A percentile compares a stretch with the other conserved stretches of the same genome.
phyloP scores from a whole-genome alignment of 2,329 filamentous ascomycete species.

The Nemania serpens region DNA sequence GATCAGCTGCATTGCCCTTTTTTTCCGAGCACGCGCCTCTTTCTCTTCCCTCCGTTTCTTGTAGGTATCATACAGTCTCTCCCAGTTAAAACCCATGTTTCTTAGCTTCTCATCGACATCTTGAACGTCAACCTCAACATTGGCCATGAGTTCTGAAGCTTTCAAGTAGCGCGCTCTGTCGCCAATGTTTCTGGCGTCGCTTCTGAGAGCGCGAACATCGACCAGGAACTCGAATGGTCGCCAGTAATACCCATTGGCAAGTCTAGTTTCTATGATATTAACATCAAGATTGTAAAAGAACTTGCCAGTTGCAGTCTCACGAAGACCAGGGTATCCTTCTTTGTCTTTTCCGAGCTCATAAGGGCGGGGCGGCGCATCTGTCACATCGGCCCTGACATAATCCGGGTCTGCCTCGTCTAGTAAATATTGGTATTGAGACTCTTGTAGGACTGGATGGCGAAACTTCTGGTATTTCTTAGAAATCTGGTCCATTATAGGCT shows the following conservation, averaged over 20 bases:
- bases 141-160: slow-evolving; percentile 88
- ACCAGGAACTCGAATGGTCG: slow-evolving; percentile 86
- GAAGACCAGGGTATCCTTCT: slow-evolving; percentile 75
- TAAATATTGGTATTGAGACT: slow-evolving; percentile 76
- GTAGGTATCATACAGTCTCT: slow-evolving; percentile 78
- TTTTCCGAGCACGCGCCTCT: slow-evolving; percentile 66
- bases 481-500: slow-evolving; percentile 97
- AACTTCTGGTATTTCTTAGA: slow-evolving; percentile 90
- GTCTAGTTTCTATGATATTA: slow-evolving; percentile 89
- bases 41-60: slow-evolving; percentile 64
- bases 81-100: slow-evolving; percentile 69
- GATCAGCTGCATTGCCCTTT: slow-evolving; percentile 62
- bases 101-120: slow-evolving; percentile 71
- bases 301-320: slow-evolving; percentile 76
- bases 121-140: slow-evolving; percentile 91
- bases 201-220: slow-evolving; percentile 83
- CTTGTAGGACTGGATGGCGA: slow-evolving; percentile 76
- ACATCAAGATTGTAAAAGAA: slow-evolving; percentile 96
- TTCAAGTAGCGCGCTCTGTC: slow-evolving; percentile 83
- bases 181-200: slow-evolving; percentile 81
- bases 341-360: slow-evolving; percentile 81
- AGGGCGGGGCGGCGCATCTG: slow-evolving; percentile 65
- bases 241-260: slow-evolving; percentile 96
- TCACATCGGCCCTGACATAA: slow-evolving; percentile 63
- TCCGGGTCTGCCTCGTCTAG: slow-evolving; percentile 82